Conservation (phyloP, 208 protist species). For the Endotrypanum monterogeii region DNA sequence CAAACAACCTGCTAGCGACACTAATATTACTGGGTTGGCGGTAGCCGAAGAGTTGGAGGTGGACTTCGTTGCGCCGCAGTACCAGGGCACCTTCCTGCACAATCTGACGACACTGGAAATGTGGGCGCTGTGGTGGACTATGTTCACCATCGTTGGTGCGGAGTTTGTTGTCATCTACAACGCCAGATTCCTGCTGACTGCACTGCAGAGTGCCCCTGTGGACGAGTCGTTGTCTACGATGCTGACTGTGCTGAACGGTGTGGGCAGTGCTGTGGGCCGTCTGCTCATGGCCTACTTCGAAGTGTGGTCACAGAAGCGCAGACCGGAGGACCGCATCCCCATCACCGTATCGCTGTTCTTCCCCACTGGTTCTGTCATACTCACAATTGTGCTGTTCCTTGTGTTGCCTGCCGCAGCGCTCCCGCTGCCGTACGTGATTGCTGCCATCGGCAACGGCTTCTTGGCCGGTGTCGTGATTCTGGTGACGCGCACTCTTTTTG, state of each 20-base stretch:
- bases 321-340: slow-evolving; percentile 55
- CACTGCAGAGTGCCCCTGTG: slow-evolving; percentile 40
- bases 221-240: slow-evolving; percentile 41
- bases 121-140: slow-evolving; percentile 58
- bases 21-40: background rate
- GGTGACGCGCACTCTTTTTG: slow-evolving; percentile 68
- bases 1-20: too few species aligned
- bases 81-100: slow-evolving; percentile 49
- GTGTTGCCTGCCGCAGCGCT: slow-evolving; percentile 31
- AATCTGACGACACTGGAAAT: slow-evolving; percentile 40
- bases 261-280: slow-evolving; percentile 68
- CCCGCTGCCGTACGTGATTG: slow-evolving; percentile 53
- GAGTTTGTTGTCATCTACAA: slow-evolving; percentile 66
- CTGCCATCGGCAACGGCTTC: slow-evolving; percentile 65
- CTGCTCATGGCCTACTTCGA: slow-evolving; percentile 60
- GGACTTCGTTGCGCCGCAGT: slow-evolving; percentile 69
- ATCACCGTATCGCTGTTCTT: slow-evolving; percentile 51
- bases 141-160: slow-evolving; percentile 42
- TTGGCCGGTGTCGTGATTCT: slow-evolving; percentile 47
- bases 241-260: slow-evolving; percentile 61
- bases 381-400: slow-evolving; percentile 47
- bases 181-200: slow-evolving; percentile 45
- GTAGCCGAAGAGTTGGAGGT: slow-evolving; percentile 27
- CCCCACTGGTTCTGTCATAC: slow-evolving; percentile 39
- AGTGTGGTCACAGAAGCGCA: slow-evolving; percentile 52